phyloP scores from a whole-genome alignment of 2,329 filamentous ascomycete genomes.

The Aspergillus sp. region DNA sequence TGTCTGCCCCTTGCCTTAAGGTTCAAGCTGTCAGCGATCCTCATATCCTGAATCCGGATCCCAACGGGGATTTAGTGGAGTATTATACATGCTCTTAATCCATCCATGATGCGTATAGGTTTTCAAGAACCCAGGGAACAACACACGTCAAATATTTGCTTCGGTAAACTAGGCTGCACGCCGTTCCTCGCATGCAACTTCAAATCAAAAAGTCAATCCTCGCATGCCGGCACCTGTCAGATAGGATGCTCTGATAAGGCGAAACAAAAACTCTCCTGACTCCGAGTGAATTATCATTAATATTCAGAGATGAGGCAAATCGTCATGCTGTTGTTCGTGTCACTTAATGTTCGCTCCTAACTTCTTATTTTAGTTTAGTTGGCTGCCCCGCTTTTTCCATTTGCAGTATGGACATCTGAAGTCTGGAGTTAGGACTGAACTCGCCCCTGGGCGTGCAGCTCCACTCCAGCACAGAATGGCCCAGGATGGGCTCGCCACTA shows the following conservation, averaged over 20 bases:
- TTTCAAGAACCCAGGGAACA: neutral
- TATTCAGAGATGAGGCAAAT: too few relatives aligned
- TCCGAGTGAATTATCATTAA: too few relatives aligned
- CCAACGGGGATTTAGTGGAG: neutral
- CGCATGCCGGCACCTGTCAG: neutral
- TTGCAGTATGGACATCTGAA: neutral
- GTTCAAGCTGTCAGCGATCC: neutral
- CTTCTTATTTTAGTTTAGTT: neutral
- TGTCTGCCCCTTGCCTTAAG: neutral
- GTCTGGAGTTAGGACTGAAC: neutral
- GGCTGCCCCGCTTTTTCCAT: neutral
- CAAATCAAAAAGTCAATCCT: neutral
- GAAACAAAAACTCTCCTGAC: too few relatives aligned
- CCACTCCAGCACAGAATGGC: neutral
- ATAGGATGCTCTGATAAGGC: neutral
- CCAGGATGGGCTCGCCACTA: neutral
- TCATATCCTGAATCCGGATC: neutral
- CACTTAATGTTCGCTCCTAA: neutral
- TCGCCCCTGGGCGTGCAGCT: neutral
- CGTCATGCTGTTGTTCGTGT: too few relatives aligned
- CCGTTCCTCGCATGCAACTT: neutral
- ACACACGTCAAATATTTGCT: neutral
- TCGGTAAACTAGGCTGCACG: neutral
- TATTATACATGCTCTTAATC: neutral
- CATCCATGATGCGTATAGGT: neutral